These are phyloP conservation scores for Aurantiochytrium sp. DNA, from an alignment of 108 stramenopile genomes.

Conservation along the genomic window DNA sequence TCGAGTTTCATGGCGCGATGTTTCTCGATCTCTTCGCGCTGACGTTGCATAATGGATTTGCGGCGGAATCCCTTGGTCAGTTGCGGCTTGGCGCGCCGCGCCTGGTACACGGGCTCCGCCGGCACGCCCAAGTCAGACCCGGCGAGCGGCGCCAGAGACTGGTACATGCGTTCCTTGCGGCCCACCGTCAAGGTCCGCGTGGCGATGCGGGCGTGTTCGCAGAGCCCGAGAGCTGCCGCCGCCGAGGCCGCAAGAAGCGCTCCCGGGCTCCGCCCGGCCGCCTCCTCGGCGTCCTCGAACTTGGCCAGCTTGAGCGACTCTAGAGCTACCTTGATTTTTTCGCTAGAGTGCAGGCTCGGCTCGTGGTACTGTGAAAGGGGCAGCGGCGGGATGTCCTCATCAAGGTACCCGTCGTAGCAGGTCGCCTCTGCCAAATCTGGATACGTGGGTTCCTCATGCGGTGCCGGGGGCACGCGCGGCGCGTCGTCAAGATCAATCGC, in stretches of 20 bases:
- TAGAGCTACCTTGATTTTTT: constrained; percentile 5
- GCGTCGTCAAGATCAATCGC: no score
- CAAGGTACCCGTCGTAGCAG: not conserved
- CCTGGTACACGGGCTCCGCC: not conserved
- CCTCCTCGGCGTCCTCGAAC: not conserved
- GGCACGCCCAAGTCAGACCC: not conserved
- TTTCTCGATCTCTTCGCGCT: not conserved
- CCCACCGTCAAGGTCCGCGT: not conserved
- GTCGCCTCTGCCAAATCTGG: not conserved
- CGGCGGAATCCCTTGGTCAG: not conserved
- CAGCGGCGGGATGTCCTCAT: not conserved
- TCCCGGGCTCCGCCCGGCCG: not conserved
- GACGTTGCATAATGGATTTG: constrained; percentile 18
- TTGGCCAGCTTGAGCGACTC: not conserved
- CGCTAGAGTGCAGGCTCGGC: constrained; percentile 7
- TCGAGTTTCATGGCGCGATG: not conserved
- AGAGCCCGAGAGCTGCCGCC: not conserved
- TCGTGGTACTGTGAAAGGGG: not conserved
- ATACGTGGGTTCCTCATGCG: not conserved
- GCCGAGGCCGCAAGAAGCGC: not conserved
- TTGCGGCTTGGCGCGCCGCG: not conserved
- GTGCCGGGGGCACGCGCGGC: not conserved
- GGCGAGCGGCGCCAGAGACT: not conserved
- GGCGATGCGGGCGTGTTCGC: not conserved
- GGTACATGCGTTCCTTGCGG: not conserved